A percentile compares a stretch with the other conserved stretches of the same genome.
Conservation (phyloP, 1,284 basidiomycete genomes). For the Cutaneotrichosporon sp. region DNA sequence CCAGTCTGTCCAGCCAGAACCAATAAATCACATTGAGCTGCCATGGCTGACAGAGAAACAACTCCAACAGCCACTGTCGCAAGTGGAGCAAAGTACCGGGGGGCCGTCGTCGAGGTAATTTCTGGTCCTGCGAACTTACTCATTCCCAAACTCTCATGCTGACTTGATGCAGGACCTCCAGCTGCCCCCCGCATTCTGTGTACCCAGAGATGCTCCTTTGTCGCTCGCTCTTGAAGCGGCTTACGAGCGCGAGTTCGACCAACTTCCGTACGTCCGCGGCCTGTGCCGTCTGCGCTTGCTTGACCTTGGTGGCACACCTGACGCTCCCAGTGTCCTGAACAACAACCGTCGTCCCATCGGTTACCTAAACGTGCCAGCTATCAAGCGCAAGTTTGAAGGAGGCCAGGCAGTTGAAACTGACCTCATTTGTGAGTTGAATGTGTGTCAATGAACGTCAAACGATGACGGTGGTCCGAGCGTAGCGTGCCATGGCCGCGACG, state of each 20-base stretch:
- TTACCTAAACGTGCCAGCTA: conserved; percentile 67
- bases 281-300: too few species aligned
- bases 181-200: conserved; percentile 79
- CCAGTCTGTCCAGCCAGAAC: too few species aligned
- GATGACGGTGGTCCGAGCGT: neutral
- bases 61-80: conserved; percentile 35
- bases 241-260: conserved; percentile 84
- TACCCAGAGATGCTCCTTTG: conserved; percentile 66
- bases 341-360: conserved; percentile 67
- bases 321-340: conserved; percentile 75
- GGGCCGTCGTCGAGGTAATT: conserved; percentile 65
- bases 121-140: too few species aligned
- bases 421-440: conserved; percentile 52
- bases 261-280: conserved; percentile 79
- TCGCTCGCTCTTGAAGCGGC: conserved; percentile 72
- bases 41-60: conserved; percentile 33
- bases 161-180: conserved; percentile 67
- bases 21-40: too few species aligned
- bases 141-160: neutral
- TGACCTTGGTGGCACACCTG: too few species aligned
- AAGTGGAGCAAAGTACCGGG: conserved; percentile 61
- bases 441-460: neutral
- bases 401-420: conserved; percentile 58
- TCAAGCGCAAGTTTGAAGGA: conserved; percentile 73
- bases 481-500: too few species aligned